These are phyloP conservation scores for Crepidotus variabilis DNA, from an alignment of 768 basidiomycete species.

Conservation along the genomic window DNA sequence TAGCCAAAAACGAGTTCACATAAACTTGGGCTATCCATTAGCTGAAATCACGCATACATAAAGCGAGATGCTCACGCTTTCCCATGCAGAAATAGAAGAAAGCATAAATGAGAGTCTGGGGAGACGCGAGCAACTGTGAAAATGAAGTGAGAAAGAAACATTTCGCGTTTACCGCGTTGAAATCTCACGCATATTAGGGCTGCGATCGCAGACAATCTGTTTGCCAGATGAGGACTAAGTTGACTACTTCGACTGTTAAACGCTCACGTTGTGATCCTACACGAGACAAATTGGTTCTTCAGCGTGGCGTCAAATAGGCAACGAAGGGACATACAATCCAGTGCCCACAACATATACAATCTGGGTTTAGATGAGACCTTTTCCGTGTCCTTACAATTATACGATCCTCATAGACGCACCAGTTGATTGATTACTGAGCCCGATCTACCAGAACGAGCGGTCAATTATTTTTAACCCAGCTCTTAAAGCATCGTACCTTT, in stretches of 20 bases:
- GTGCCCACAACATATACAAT: slow-evolving; percentile 56
- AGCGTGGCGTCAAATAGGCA: background rate
- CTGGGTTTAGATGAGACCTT: background rate
- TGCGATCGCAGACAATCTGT: slow-evolving; percentile 41
- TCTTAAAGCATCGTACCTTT: slow-evolving; percentile 24
- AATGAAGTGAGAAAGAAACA: background rate
- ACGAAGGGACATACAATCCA: slow-evolving; percentile 32
- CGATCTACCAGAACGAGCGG: slow-evolving; percentile 23
- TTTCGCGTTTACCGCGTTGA: background rate
- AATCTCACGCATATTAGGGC: slow-evolving; percentile 43
- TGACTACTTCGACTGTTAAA: too few species aligned
- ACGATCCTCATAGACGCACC: background rate
- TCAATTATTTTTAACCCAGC: background rate
- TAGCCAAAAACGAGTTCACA: slow-evolving; percentile 4
- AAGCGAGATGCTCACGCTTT: too few species aligned
- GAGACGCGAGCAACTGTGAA: slow-evolving; percentile 34
- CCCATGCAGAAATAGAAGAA: slow-evolving; percentile 52
- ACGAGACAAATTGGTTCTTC: slow-evolving; percentile 9
- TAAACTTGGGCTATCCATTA: too few species aligned
- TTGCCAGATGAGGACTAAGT: background rate
- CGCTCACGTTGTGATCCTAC: slow-evolving; percentile 32
- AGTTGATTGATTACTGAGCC: slow-evolving; percentile 50
- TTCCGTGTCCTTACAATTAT: background rate
- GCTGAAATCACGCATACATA: too few species aligned
- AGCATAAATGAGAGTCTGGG: slow-evolving; percentile 41